A percentile compares a stretch with the other conserved stretches of the same genome.
These are phyloP conservation scores for Ogataea kodamae DNA, from an alignment of 805 yeast species.

Conservation along the genomic window DNA sequence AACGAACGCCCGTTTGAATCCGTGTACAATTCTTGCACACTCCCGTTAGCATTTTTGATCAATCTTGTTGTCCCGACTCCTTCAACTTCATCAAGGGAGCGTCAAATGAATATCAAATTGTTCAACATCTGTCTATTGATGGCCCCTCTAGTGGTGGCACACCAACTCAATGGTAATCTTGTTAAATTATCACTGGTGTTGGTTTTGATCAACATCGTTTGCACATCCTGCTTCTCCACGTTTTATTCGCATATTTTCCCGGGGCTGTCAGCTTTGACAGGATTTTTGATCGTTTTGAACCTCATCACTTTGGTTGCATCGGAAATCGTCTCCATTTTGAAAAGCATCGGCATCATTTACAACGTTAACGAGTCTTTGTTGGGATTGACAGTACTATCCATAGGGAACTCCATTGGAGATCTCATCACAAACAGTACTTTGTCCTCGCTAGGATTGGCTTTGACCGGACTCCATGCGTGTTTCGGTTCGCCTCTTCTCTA, in stretches of 20 bases:
- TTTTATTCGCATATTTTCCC: conserved; percentile 20
- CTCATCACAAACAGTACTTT: conserved; percentile 48
- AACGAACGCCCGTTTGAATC: conserved; percentile 22
- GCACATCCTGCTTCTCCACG: neutral
- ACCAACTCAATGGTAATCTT: neutral
- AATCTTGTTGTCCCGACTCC: conserved; percentile 31
- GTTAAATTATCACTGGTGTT: conserved; percentile 3
- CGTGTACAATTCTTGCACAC: conserved; percentile 20
- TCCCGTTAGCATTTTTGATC: conserved; percentile 26
- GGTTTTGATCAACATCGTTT: conserved; percentile 2
- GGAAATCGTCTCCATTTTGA: conserved; percentile 32
- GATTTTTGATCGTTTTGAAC: conserved; percentile 29
- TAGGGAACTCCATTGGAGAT: conserved; percentile 52
- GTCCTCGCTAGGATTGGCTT: conserved; percentile 34
- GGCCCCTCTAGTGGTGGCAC: conserved; percentile 16
- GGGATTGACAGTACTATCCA: conserved; percentile 46
- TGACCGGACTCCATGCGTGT: conserved; percentile 49
- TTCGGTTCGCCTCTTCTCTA: conserved; percentile 51
- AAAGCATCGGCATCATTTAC: conserved; percentile 44
- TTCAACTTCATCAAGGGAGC: conserved; percentile 18
- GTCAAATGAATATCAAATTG: conserved; percentile 20
- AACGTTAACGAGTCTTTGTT: conserved; percentile 43
- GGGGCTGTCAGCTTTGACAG: conserved; percentile 25
- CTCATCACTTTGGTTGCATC: conserved; percentile 31
- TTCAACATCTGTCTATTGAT: conserved; percentile 31